Percentiles rank a stretch among this genome's conserved stretches.
Conservation (phyloP, 1,284 basidiomycete species). For the Apiotrichum sp. region DNA sequence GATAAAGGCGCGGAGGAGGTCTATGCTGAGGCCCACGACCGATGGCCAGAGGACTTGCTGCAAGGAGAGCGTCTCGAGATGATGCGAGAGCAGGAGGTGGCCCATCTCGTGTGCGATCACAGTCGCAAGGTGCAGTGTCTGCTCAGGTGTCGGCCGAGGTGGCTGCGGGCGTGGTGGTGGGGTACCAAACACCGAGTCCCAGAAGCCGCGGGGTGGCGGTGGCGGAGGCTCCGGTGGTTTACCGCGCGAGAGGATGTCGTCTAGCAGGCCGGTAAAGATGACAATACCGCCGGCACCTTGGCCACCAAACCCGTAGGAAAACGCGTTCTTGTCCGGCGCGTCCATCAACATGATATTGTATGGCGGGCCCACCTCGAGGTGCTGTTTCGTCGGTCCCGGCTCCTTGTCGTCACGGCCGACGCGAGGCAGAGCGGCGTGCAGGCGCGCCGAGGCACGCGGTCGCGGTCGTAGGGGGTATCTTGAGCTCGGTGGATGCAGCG, state of each 20-base stretch:
- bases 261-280: conserved; percentile 78
- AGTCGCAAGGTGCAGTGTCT: conserved; percentile 75
- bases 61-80: conserved; percentile 78
- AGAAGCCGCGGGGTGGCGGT: not conserved
- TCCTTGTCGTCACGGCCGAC: conserved; percentile 27
- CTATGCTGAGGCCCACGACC: conserved; percentile 65
- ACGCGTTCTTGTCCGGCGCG: conserved; percentile 72
- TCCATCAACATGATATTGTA: conserved; percentile 81
- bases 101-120: conserved; percentile 82
- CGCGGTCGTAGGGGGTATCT: conserved; percentile 43
- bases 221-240: conserved; percentile 18
- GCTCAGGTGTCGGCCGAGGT: conserved; percentile 62
- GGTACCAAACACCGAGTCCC: conserved; percentile 17
- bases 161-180: conserved; percentile 16
- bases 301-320: conserved; percentile 85
- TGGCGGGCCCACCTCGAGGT: conserved; percentile 61
- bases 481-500: conserved; percentile 32
- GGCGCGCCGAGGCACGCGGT: conserved; percentile 35
- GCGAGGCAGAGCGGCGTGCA: conserved; percentile 41
- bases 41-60: conserved; percentile 74
- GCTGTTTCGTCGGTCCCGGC: conserved; percentile 11
- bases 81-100: conserved; percentile 78
- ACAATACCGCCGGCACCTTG: conserved; percentile 83
- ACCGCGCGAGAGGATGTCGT: conserved; percentile 61
- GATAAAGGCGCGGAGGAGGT: conserved; percentile 65